Conservation (phyloP, 345 rosid genomes). For the Dovyalis caffra region DNA sequence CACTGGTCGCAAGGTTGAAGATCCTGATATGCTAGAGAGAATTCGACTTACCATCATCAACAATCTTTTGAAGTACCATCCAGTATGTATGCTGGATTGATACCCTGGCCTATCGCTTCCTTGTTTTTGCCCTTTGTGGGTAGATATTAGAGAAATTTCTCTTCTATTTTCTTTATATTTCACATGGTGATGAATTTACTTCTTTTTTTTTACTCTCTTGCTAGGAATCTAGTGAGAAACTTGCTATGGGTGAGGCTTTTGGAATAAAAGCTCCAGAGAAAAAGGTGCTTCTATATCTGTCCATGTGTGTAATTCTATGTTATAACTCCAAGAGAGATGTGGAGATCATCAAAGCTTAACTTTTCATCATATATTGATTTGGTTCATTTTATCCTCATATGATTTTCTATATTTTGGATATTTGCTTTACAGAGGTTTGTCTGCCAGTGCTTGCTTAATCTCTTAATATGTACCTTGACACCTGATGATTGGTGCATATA, state of each 20-base stretch:
- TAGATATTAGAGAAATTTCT: not conserved
- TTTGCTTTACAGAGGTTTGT: not conserved
- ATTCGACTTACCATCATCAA: conserved; percentile 88
- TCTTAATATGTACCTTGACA: not conserved
- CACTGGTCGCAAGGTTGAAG: conserved; percentile 94
- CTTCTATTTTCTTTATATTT: not conserved
- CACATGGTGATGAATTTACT: not conserved
- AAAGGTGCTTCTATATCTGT: conserved; percentile 49
- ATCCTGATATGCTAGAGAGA: conserved; percentile 85
- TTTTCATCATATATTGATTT: not conserved
- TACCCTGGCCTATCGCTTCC: not conserved
- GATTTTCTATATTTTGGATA: not conserved
- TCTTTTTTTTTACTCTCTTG: conserved; percentile 11
- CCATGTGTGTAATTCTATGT: conserved; percentile 9
- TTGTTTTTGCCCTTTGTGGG: not conserved
- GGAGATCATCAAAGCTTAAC: conserved; percentile 14
- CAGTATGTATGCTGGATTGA: conserved; percentile 50
- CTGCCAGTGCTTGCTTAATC: not conserved
- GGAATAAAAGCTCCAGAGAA: conserved; percentile 86
- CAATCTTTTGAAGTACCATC: conserved; percentile 95
- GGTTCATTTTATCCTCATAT: not conserved
- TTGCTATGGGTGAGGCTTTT: conserved; percentile 96
- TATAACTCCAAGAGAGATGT: conserved; percentile 79
- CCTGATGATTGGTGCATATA: not conserved
- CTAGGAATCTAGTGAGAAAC: conserved; percentile 86